Evolutionary conservation across 345 rosid species (phyloP).

Genomic region (Brassica juncea): DNA sequence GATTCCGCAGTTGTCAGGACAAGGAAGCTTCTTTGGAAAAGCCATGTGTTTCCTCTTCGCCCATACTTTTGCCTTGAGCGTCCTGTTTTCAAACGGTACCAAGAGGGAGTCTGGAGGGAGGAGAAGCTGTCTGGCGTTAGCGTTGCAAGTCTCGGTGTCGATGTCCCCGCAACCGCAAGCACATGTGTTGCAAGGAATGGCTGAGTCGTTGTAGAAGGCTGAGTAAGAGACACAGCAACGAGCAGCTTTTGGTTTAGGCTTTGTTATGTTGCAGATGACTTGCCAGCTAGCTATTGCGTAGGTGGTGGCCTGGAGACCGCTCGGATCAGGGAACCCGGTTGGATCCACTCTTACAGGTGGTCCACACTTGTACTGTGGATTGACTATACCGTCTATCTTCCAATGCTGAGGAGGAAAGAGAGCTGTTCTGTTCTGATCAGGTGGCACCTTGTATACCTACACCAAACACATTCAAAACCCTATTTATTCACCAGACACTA

Average conservation of each 20-base stretch:
- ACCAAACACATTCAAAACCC: slow-evolving; percentile 34
- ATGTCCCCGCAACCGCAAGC: slow-evolving; percentile 78
- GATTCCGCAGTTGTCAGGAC: slow-evolving; percentile 89
- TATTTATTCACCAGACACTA: not conserved
- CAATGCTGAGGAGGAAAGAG: slow-evolving; percentile 73
- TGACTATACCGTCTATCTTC: slow-evolving; percentile 64
- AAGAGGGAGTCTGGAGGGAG: slow-evolving; percentile 76
- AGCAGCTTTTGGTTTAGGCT: slow-evolving; percentile 56
- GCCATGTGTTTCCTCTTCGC: slow-evolving; percentile 53
- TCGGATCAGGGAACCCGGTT: slow-evolving; percentile 67
- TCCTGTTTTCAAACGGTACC: slow-evolving; percentile 69
- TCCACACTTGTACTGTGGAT: slow-evolving; percentile 72
- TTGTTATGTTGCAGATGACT: slow-evolving; percentile 72
- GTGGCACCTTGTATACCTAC: slow-evolving; percentile 76
- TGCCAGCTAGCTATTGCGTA: slow-evolving; percentile 81
- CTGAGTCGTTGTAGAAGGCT: slow-evolving; percentile 78
- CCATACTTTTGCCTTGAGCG: slow-evolving; percentile 72
- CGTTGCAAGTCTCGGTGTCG: slow-evolving; percentile 54
- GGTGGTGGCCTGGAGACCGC: slow-evolving; percentile 60
- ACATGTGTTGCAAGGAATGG: slow-evolving; percentile 83
- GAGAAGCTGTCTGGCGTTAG: slow-evolving; percentile 53
- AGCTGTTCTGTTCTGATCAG: slow-evolving; percentile 66
- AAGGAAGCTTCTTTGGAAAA: slow-evolving; percentile 66
- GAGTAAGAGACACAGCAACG: slow-evolving; percentile 91
- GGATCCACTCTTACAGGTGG: slow-evolving; percentile 71